Conservation (phyloP, 1,139 yeast species). For the Geotrichum carabidarum region DNA sequence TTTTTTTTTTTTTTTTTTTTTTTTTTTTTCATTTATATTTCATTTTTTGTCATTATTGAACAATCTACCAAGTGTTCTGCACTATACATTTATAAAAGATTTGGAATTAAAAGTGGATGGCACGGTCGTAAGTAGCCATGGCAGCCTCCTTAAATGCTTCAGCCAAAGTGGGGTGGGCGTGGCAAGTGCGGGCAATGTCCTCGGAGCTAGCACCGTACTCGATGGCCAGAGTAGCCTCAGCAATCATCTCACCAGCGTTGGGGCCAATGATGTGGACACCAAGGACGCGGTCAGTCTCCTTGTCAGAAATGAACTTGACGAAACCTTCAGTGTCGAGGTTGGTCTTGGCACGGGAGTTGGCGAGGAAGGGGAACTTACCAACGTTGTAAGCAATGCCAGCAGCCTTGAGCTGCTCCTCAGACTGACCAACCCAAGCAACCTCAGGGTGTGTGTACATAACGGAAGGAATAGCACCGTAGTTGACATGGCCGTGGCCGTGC, state of each 20-base stretch:
- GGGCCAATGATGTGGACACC: conserved; percentile 98
- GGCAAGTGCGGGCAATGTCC: conserved; percentile 95
- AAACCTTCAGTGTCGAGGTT: conserved; percentile 96
- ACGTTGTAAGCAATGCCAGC: conserved; percentile 87
- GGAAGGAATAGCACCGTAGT: conserved; percentile 94
- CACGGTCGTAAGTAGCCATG: conserved; percentile 82
- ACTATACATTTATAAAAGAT: neutral
- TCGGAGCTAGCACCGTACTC: conserved; percentile 99
- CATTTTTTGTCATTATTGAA: neutral
- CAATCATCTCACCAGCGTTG: conserved; percentile 99
- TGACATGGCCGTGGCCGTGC: conserved; percentile 94
- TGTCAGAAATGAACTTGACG: conserved; percentile 92
- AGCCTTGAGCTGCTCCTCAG: conserved; percentile 91
- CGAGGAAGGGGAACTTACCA: conserved; percentile 97
- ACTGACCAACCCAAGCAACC: conserved; percentile 98
- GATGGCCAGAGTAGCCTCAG: conserved; percentile 94
- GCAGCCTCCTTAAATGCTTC: conserved; percentile 99
- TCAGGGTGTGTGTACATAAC: conserved; percentile 99
- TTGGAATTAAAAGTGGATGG: conserved; percentile 62
- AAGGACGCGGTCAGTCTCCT: conserved; percentile 91
- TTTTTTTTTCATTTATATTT: conserved; percentile 3
- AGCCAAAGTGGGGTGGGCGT: conserved; percentile 96
- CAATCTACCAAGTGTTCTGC: neutral
- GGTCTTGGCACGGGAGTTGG: conserved; percentile 99
- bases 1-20: conserved; percentile 1